phyloP scores from a whole-genome alignment of 1,284 basidiomycete species.

The Cutaneotrichosporon cutaneum region DNA sequence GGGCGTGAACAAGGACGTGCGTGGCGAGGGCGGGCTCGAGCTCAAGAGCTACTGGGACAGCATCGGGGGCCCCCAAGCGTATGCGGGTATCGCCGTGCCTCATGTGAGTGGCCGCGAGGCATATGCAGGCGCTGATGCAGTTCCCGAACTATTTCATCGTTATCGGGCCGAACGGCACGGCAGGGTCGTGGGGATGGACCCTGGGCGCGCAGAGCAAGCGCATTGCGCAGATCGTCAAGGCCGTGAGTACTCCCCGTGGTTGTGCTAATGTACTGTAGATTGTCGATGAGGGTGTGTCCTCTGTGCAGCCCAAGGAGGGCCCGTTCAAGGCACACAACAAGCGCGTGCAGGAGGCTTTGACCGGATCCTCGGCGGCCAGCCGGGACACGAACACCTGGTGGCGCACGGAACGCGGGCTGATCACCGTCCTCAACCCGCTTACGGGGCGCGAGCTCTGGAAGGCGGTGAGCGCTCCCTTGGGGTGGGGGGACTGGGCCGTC shows the following conservation, averaged over 20 bases:
- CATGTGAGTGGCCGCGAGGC: too few species aligned
- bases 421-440: conserved; percentile 21
- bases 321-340: conserved; percentile 22
- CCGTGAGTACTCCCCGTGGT: background rate
- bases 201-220: conserved; percentile 21
- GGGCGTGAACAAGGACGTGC: conserved; percentile 32
- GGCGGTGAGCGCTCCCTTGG: background rate
- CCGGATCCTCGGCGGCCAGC: background rate
- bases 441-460: conserved; percentile 12
- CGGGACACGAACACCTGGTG: conserved; percentile 15
- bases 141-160: conserved; percentile 34
- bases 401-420: conserved; percentile 5
- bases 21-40: conserved; percentile 31
- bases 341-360: conserved; percentile 11
- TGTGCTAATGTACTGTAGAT: conserved; percentile 10
- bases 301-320: conserved; percentile 21
- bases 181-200: conserved; percentile 30
- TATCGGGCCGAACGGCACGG: conserved; percentile 30
- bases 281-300: conserved; percentile 23
- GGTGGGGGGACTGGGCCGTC: background rate
- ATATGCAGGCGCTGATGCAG: background rate
- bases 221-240: conserved; percentile 24
- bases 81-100: conserved; percentile 31
- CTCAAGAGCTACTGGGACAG: conserved; percentile 29
- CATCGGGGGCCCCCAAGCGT: conserved; percentile 32